Evolutionary conservation across 345 rosid species (phyloP).

Genomic region (Anastatica hierochuntica): DNA sequence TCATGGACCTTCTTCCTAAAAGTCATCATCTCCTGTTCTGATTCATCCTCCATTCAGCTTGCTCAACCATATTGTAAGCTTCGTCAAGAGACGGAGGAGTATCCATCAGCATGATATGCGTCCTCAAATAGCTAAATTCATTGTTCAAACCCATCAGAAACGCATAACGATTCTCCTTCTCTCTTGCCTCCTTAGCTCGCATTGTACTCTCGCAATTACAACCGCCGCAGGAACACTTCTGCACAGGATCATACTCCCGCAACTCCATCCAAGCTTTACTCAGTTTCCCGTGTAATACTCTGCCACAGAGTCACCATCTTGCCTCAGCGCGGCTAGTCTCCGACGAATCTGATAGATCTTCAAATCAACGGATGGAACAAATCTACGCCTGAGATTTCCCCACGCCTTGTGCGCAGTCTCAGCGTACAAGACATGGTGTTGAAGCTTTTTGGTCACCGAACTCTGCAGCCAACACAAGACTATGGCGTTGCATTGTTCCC

Average conservation of each 20-base stretch:
- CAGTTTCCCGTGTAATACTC: background rate
- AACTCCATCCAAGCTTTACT: background rate
- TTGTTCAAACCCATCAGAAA: constrained; percentile 6
- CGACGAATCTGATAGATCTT: constrained; percentile 2
- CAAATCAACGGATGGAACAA: background rate
- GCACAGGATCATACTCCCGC: constrained; percentile 2
- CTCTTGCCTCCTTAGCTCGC: background rate
- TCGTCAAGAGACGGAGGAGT: constrained; percentile 6
- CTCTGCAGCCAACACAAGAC: background rate
- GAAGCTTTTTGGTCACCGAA: background rate
- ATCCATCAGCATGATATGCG: background rate
- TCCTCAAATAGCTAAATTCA: background rate
- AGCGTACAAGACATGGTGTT: background rate
- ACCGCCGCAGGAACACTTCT: constrained; percentile 2
- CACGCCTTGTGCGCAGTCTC: background rate
- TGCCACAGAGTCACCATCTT: background rate
- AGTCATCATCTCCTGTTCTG: background rate
- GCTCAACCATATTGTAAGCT: background rate
- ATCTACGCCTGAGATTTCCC: background rate
- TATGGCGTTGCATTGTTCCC: background rate
- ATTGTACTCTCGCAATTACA: background rate
- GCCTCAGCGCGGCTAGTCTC: background rate
- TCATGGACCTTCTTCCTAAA: background rate
- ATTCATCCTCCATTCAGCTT: background rate
- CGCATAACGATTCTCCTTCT: background rate